These are phyloP conservation scores for Pseudopyricularia javanii DNA, from an alignment of 2,329 filamentous ascomycete genomes.

Conservation along the genomic window DNA sequence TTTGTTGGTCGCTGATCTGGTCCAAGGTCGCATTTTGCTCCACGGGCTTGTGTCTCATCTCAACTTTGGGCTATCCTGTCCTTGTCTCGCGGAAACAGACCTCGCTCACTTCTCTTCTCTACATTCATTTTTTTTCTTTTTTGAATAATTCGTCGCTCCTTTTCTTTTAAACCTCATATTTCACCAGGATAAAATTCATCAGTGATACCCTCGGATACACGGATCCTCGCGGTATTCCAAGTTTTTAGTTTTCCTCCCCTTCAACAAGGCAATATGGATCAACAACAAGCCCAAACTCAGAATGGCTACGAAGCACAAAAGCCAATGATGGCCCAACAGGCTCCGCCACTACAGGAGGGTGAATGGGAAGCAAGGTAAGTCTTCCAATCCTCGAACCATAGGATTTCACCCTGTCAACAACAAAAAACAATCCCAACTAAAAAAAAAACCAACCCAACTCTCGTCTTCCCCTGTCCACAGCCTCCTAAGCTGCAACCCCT, in stretches of 20 bases:
- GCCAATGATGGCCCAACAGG: not conserved
- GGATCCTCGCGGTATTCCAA: too few species aligned
- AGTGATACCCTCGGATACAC: too few species aligned
- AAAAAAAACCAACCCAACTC: not conserved
- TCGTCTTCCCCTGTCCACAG: not conserved
- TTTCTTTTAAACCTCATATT: too few species aligned
- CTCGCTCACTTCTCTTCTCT: too few species aligned
- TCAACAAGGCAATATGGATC: not conserved
- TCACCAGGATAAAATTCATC: too few species aligned
- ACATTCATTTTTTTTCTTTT: too few species aligned
- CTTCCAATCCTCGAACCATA: not conserved
- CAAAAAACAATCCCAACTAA: not conserved
- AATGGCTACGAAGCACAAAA: constrained; percentile 1
- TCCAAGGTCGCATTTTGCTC: too few species aligned
- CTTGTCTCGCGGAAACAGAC: too few species aligned
- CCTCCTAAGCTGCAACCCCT: constrained; percentile 27
- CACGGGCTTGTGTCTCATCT: too few species aligned
- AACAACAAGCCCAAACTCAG: constrained; percentile 5
- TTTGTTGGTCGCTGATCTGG: too few species aligned
- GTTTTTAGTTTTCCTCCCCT: not conserved
- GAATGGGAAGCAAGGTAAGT: constrained; percentile 20
- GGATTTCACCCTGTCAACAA: not conserved
- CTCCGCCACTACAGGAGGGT: not conserved
- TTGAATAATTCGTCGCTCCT: too few species aligned
- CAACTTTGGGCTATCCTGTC: too few species aligned